Evolutionary conservation across 2,329 filamentous ascomycete species (phyloP), one percentile per base, ranked within the genome.

Genomic region (Fusarium verrucosum): DNA sequence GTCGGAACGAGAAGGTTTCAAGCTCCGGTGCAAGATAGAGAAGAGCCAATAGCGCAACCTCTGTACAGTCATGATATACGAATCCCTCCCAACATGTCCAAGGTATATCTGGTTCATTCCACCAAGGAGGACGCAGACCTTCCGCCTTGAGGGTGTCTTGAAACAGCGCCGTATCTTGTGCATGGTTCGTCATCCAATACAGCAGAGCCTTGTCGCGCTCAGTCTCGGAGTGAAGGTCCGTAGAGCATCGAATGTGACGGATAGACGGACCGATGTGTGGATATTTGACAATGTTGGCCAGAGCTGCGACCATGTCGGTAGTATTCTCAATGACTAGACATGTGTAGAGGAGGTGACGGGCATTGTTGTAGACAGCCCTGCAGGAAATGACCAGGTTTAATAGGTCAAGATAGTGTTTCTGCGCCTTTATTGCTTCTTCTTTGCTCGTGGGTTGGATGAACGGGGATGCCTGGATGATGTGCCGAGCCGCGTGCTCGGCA

Each of bases 201-300:
- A 44, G 10, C 17, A 19, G 8, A 45, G 33, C 8, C 11, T 16
- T 23, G 16, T 49, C 30, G 5, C 9, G n/a, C 32, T 43, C 28
- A n/a, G 5, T 20, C 10, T 32, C 51, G 23, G 44, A 50, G 14
- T 19, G n/a, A 7, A 55, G n/a, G 10, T 35, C 25, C 36, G 41
- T 38, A 25, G 10, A 41, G 35, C 50, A 63, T 25, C 30, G 32
- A 50, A 51, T 28, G 19, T 60, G 50, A 25, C 47, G 58, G 52
- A 63, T 53, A n/a, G 38, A 35, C 51, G 46, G 58, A 32, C 62
- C 62, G 38, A 38, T 10, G 9, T 45, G 23, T n/a, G 61, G 50
- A 26, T 42, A 20, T 37, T 49, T 49, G 28, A 53, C 38, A 19
- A 58, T 26, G 19, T 49, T 25, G 26, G 26, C 22, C 17, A 66